Evolutionary conservation across 2,329 filamentous ascomycete genomes (phyloP).

Genomic region (Aspergillus fischeri): DNA sequence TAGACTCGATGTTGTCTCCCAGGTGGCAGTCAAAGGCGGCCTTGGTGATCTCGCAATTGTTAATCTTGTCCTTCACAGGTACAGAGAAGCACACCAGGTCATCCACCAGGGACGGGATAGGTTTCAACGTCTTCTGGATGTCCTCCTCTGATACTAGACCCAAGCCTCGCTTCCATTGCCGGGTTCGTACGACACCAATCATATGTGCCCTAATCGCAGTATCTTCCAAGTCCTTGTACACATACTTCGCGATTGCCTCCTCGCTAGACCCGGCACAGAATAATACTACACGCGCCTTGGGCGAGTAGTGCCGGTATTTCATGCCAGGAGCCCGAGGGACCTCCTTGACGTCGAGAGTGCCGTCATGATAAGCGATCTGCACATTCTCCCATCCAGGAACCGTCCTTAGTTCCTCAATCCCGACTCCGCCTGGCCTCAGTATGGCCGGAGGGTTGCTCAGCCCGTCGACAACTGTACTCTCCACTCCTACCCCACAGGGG

Average conservation of each 20-base stretch:
- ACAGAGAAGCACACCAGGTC: constrained; percentile 25
- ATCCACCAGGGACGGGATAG: constrained; percentile 23
- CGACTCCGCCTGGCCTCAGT: constrained; percentile 80
- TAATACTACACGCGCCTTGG: constrained; percentile 77
- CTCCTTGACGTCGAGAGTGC: constrained; percentile 59
- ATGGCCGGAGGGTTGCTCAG: constrained; percentile 75
- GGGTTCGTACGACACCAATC: constrained; percentile 40
- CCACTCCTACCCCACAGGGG: constrained; percentile 79
- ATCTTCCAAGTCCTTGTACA: constrained; percentile 31
- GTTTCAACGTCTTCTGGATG: constrained; percentile 17
- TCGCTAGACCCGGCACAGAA: constrained; percentile 59
- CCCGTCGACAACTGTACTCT: constrained; percentile 95
- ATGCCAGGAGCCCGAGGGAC: constrained; percentile 86
- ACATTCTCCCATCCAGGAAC: constrained; percentile 80
- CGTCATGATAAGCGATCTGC: constrained; percentile 73
- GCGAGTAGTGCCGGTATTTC: constrained; percentile 99
- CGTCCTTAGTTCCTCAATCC: constrained; percentile 69
- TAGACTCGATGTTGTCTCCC: constrained; percentile 64
- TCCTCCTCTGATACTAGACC: constrained; percentile 20
- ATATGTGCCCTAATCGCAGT: constrained; percentile 24
- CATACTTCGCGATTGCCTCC: constrained; percentile 25
- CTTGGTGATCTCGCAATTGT: constrained; percentile 18
- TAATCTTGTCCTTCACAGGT: constrained; percentile 20
- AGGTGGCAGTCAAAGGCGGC: constrained; percentile 66
- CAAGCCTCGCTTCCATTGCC: constrained; percentile 31